Conservation (phyloP, 495 filamentous ascomycete genomes). For the Wilcoxina mikolae region DNA sequence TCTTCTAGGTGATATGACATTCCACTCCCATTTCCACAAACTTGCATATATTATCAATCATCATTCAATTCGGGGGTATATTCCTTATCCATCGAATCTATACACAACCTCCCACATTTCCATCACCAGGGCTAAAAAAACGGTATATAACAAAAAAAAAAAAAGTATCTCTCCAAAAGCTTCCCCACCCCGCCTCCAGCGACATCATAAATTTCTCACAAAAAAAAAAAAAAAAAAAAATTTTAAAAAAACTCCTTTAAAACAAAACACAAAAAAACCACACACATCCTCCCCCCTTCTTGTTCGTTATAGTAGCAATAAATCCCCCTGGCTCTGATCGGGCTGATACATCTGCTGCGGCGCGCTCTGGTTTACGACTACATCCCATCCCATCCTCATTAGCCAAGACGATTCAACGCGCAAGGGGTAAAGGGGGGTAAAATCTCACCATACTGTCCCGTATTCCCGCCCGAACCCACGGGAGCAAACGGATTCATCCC, state of each 20-base stretch:
- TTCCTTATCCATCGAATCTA: too few relatives aligned
- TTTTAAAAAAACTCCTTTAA: background rate
- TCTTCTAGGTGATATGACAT: too few relatives aligned
- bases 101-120: too few relatives aligned
- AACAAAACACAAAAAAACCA: background rate
- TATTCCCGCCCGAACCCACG: constrained; percentile 25
- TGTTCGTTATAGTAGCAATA: constrained; percentile 34
- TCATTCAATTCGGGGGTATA: too few relatives aligned
- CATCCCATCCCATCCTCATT: constrained; percentile 18
- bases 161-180: too few relatives aligned
- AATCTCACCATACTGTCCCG: constrained; percentile 25
- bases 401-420: background rate
- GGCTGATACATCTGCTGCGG: constrained; percentile 46
- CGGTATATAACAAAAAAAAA: too few relatives aligned
- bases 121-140: too few relatives aligned
- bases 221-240: background rate
- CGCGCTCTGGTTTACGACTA: constrained; percentile 52
- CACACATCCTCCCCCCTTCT: background rate
- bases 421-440: too few relatives aligned
- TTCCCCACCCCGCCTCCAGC: too few relatives aligned
- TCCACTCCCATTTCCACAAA: too few relatives aligned
- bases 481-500: constrained; percentile 36
- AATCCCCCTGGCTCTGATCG: constrained; percentile 38
- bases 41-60: too few relatives aligned
- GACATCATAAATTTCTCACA: too few relatives aligned